Evolutionary conservation across 805 yeast genomes (phyloP).

Genomic region (Saturnispora galanensis): DNA sequence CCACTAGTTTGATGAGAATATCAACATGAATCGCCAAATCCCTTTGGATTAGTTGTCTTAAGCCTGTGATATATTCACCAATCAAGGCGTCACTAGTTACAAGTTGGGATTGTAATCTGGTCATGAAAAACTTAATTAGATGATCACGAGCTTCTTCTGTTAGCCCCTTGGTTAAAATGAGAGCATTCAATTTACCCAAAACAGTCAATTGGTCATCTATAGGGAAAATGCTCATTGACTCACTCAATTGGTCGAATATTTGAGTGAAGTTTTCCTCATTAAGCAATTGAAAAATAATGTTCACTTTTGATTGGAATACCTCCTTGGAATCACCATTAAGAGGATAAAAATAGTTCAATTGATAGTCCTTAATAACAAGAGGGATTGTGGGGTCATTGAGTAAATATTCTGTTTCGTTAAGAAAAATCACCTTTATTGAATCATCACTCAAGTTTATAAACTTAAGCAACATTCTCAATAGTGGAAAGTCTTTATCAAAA

Average conservation of each 20-base stretch:
- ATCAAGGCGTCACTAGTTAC: constrained; percentile 27
- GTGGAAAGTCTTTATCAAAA: constrained; percentile 31
- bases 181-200: constrained; percentile 41
- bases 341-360: constrained; percentile 15
- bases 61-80: constrained; percentile 61
- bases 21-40: constrained; percentile 43
- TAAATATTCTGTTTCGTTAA: constrained; percentile 18
- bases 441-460: constrained; percentile 10
- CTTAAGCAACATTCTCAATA: constrained; percentile 41
- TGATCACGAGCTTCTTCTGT: constrained; percentile 39
- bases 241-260: constrained; percentile 55
- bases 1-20: constrained; percentile 42
- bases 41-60: constrained; percentile 62
- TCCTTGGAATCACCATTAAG: constrained; percentile 9
- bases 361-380: constrained; percentile 20
- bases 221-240: constrained; percentile 31
- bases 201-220: constrained; percentile 32
- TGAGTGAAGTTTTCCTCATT: constrained; percentile 40
- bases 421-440: constrained; percentile 4
- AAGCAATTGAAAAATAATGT: constrained; percentile 50
- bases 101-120: constrained; percentile 25
- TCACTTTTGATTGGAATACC: constrained; percentile 44
- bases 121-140: constrained; percentile 56
- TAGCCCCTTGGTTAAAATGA: constrained; percentile 15
- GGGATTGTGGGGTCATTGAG: too few relatives aligned